Evolutionary conservation across 768 basidiomycete species (phyloP).

Genomic region (Lentinula boryana): DNA sequence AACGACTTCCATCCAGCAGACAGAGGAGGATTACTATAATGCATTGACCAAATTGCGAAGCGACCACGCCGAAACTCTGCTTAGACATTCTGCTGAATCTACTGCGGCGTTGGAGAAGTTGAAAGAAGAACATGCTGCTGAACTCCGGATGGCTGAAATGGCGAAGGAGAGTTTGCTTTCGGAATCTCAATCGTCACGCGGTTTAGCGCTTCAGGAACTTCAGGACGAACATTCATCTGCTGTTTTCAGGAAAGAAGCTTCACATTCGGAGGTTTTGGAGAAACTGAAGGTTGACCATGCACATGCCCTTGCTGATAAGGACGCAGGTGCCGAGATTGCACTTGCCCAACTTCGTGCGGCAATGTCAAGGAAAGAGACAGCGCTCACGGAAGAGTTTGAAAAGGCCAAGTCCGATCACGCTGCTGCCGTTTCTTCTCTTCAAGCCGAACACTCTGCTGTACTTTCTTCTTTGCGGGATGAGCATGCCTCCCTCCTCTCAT

Average conservation of each 20-base stretch:
- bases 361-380: conserved; percentile 58
- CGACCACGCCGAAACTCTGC: conserved; percentile 64
- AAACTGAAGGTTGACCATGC: conserved; percentile 36
- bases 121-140: conserved; percentile 70
- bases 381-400: conserved; percentile 61
- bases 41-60: conserved; percentile 69
- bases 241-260: conserved; percentile 58
- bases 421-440: conserved; percentile 33
- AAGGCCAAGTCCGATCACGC: conserved; percentile 36
- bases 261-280: conserved; percentile 61
- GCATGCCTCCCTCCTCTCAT: conserved; percentile 41
- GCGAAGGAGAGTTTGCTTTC: conserved; percentile 67
- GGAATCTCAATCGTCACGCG: conserved; percentile 67
- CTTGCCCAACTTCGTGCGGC: conserved; percentile 59
- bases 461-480: conserved; percentile 57
- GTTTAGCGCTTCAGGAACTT: conserved; percentile 53
- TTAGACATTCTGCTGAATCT: conserved; percentile 53
- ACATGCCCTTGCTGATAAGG: conserved; percentile 45
- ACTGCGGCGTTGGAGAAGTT: conserved; percentile 62
- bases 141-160: conserved; percentile 70
- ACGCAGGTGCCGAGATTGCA: conserved; percentile 55
- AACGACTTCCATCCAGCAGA: conserved; percentile 52
- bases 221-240: conserved; percentile 68
- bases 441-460: conserved; percentile 54
- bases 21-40: conserved; percentile 80